Conservation (phyloP, 2,329 filamentous ascomycete genomes). For the Ascochyta lentis region DNA sequence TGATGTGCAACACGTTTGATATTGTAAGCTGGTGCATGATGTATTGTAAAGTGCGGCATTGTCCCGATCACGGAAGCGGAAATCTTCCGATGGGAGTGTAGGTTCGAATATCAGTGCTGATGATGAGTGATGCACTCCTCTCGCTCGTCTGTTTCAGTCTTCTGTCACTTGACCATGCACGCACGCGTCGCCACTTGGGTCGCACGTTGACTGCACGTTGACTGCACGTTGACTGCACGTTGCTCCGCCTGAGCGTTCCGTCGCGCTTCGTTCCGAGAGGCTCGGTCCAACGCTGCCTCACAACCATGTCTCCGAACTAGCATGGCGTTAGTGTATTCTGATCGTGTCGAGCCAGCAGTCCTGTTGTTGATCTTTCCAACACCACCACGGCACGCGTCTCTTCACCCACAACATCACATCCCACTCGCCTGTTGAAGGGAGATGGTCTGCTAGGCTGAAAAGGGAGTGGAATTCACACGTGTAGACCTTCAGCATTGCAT, state of each 20-base stretch:
- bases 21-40: constrained; percentile 5
- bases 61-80: constrained; percentile 13
- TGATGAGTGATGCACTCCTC: neutral
- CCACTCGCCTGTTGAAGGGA: too few relatives aligned
- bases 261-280: neutral
- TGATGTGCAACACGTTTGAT: constrained; percentile 6
- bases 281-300: neutral
- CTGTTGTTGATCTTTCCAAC: neutral
- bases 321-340: neutral
- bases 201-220: neutral
- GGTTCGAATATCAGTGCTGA: too few relatives aligned
- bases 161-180: neutral
- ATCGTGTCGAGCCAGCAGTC: neutral
- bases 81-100: neutral
- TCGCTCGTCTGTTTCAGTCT: constrained; percentile 1
- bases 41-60: constrained; percentile 3
- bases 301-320: constrained; percentile 5
- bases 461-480: neutral
- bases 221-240: neutral
- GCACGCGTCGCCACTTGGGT: neutral
- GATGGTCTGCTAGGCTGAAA: neutral
- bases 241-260: constrained; percentile 9
- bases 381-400: neutral
- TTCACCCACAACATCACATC: too few relatives aligned
- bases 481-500: neutral